Evolutionary conservation across 2,329 filamentous ascomycete genomes (phyloP), one percentile per base, ranked within the genome.

Genomic region (Cadophora gregata): DNA sequence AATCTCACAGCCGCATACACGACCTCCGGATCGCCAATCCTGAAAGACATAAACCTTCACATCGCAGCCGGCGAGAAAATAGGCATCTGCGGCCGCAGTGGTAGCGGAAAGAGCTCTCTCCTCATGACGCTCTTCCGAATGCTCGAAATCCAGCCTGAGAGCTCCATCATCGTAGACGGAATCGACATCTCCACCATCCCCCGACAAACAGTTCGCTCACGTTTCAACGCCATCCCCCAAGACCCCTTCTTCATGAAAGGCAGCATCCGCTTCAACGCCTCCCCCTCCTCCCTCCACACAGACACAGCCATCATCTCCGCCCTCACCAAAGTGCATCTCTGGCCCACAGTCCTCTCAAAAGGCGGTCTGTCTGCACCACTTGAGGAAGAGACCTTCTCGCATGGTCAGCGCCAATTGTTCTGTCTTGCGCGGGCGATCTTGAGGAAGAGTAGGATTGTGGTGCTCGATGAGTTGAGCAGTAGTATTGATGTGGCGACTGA

Each of bases 331-430:
- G 82, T 85, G 0, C 78, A 81, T 21, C 67, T 75, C 9, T 72
- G 71, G 71, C 56, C 65, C 10, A 16, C 69, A 1, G 63, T 74
- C 12, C 24, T n/a, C 7, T 56, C 36, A 1, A 71, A 69, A 42
- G 73, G 73, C 16, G 71, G 72, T 1, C 59, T 75, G 4, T 68
- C 72, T 16, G 63, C 67, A 1, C 55, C 66, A 1, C 81, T 89
- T 69, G 79, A 80, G n/a, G 77, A 81, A 1, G 65, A 68, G 7
- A 96, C 93, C 0, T 94, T 98, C 78, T 84, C 81, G 0, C 78
- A 80, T 25, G 83, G 83, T 0, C 80, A 85, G 66, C 73, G 66
- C 6, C 68, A 71, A 77, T 21, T 86, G 0, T 82, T 85, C 61
- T 80, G 79, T 53, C 74, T 86, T 0, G 82, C 83, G 0, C 74